phyloP scores from a whole-genome alignment of 176 grass and related monocot species.

The Saccharum spontaneum region DNA sequence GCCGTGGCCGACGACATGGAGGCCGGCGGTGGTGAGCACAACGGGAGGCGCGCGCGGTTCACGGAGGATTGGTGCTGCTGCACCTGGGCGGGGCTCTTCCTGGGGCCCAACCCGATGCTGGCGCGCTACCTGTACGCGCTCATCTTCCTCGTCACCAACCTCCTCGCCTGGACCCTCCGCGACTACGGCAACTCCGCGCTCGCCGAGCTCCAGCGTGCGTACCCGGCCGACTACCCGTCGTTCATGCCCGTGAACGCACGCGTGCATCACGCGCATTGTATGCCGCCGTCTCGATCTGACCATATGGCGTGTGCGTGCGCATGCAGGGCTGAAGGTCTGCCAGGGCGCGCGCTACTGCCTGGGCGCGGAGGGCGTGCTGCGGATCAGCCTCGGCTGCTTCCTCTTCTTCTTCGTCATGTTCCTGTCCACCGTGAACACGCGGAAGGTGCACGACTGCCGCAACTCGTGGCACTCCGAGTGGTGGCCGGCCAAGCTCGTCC shows the following conservation, averaged over 20 bases:
- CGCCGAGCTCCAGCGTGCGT: conserved; percentile 62
- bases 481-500: conserved; percentile 83
- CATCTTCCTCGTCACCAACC: conserved; percentile 84
- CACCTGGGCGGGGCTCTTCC: conserved; percentile 35
- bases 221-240: too few species aligned
- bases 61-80: conserved; percentile 75
- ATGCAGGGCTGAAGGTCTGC: conserved; percentile 60
- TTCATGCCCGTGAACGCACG: too few species aligned
- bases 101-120: conserved; percentile 70
- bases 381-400: conserved; percentile 92
- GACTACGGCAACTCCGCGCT: conserved; percentile 77
- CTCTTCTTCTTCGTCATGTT: conserved; percentile 99
- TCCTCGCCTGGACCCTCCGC: conserved; percentile 87
- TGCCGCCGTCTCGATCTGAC: too few species aligned
- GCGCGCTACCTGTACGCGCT: conserved; percentile 84
- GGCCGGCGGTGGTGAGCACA: neutral
- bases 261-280: too few species aligned
- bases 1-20: neutral
- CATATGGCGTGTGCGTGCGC: too few species aligned
- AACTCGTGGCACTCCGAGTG: conserved; percentile 98
- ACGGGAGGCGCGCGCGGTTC: neutral
- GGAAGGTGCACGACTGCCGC: conserved; percentile 65
- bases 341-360: conserved; percentile 63
- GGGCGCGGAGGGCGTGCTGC: conserved; percentile 86
- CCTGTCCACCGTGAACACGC: conserved; percentile 61